phyloP scores from a whole-genome alignment of 495 filamentous ascomycete species.

The Xylona heveae region DNA sequence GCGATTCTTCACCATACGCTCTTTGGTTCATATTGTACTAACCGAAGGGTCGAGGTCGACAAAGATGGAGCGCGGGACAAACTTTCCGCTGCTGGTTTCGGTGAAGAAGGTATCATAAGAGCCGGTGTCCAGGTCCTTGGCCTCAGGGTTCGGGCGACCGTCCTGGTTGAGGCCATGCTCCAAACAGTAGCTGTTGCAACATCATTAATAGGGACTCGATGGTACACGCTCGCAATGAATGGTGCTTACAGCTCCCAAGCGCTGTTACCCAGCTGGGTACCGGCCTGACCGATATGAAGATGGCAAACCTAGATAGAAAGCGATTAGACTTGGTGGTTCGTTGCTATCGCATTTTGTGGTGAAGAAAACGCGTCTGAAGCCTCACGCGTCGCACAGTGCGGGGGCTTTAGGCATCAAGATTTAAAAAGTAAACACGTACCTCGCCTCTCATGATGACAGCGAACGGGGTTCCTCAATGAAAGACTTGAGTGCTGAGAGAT shows the following conservation, averaged over 20 bases:
- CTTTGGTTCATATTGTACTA: conserved; percentile 9
- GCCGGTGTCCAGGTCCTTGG: conserved; percentile 39
- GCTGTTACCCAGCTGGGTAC: conserved; percentile 80
- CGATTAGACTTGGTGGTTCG: conserved; percentile 4
- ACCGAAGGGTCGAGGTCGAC: conserved; percentile 74
- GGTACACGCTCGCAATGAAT: conserved; percentile 9
- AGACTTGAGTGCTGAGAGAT: too few relatives aligned
- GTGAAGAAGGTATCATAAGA: conserved; percentile 86
- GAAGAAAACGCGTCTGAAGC: conserved; percentile 1
- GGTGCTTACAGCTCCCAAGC: conserved; percentile 79
- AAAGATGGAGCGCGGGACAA: conserved; percentile 77
- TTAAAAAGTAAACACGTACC: conserved; percentile 16
- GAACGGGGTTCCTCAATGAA: too few relatives aligned
- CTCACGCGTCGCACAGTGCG: conserved; percentile 2
- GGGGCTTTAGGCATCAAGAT: conserved; percentile 5
- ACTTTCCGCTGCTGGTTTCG: conserved; percentile 69
- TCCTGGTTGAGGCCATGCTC: conserved; percentile 74
- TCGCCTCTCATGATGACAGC: conserved; percentile 28
- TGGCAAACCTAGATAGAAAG: conserved; percentile 45
- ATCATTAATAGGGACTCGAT: conserved; percentile 1
- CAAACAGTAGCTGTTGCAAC: conserved; percentile 48
- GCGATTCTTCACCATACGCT: too few relatives aligned
- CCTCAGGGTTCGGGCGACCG: conserved; percentile 44
- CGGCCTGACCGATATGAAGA: conserved; percentile 84
- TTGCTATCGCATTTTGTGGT: conserved; percentile 4